Evolutionary conservation across 345 rosid genomes (phyloP), one percentile per base, ranked within the genome.

Genomic region (Salix purpurea): DNA sequence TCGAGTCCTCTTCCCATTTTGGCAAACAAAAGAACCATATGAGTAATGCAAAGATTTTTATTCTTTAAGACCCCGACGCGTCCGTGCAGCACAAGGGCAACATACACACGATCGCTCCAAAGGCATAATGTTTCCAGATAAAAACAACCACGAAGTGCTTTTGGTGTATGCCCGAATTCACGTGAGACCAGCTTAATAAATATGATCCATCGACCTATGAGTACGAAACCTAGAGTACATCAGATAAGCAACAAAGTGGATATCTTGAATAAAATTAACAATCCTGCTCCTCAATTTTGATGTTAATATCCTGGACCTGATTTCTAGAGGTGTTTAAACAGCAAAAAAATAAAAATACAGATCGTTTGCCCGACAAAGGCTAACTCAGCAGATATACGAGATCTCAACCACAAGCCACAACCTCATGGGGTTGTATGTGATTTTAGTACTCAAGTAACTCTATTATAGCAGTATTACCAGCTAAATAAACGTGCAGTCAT

Each of bases 381-480:
- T 81, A 67, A 66, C 73, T 75, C 76, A 56, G 75, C 79, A 48
- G 69, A 65, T 44, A 58, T 50, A 65, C 73, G 76, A 67, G 73
- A 77, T 52, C 67, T 39, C 6, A 16, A 72, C 37, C 7, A 50
- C 67, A 61, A 76, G 60, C 6, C 65, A 71, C 71, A 73, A 54
- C 72, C 75, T 37, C 14, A 40, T 36, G 18, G 61, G 23, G 32
- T 40, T 42, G 67, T 65, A 56, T 48, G 32, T 32, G 58, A 66
- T 50, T 75, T 74, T 46, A 73, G 73, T 40, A 40, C 78, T 60
- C 74, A 54, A 24, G 73, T 65, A n/a, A 58, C 71, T 70, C 61
- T 50, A 2, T 26, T 65, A 56, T 4, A 56, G 26, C 62, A 50
- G 37, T 24, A 44, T 30, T 52, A 37, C 39, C 14, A 44, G 40